Evolutionary conservation across 2,329 filamentous ascomycete species (phyloP), one percentile per base, ranked within the genome.

Genomic region (Epichloe coenophiala): DNA sequence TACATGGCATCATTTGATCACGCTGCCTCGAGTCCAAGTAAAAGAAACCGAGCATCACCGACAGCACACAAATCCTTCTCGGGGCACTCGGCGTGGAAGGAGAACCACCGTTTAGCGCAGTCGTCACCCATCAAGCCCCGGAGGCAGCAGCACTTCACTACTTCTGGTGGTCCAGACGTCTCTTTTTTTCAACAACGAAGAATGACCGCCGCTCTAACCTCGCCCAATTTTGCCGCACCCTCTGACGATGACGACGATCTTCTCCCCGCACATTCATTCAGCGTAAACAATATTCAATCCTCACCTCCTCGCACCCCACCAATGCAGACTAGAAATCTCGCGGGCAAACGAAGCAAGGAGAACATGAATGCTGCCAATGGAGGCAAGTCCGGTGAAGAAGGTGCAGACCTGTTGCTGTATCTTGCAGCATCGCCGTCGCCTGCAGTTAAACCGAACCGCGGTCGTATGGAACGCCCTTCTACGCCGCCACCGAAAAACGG

Each of bases 391-490:
- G 84, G 81, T 53, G 83, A 93, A 61, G 87, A 95, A 61, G 90
- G 88, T 33, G 86, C 85, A 15, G 86, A 88, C 64, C 69, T 91
- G 38, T 71, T 93, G 23, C 73, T 91, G 39, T 96, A 91, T 65
- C 79, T 97, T 15, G 90, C 90, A 46, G 88, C 88, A 48, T 97
- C 91, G 6, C 93, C 93, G 1, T 95, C 89, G 0, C 88, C 89
- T 1, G 88, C 87, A 45, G 81, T 83, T 47, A 77, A 70, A 56
- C 67, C 71, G 12, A 66, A 63, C 54, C 54, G 61, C 55, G 55
- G 60, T 53, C 71, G 75, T 49, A 82, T 83, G 76, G 78, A 83
- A 41, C 81, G 83, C 27, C 84, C 84, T 1, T 86, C 83, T 11
- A 90, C 86, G n/a, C 86, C 86, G 36, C 85, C 85, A 4, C 81